phyloP scores from a whole-genome alignment of 106 monocot species.

The Agapanthus africanus region DNA sequence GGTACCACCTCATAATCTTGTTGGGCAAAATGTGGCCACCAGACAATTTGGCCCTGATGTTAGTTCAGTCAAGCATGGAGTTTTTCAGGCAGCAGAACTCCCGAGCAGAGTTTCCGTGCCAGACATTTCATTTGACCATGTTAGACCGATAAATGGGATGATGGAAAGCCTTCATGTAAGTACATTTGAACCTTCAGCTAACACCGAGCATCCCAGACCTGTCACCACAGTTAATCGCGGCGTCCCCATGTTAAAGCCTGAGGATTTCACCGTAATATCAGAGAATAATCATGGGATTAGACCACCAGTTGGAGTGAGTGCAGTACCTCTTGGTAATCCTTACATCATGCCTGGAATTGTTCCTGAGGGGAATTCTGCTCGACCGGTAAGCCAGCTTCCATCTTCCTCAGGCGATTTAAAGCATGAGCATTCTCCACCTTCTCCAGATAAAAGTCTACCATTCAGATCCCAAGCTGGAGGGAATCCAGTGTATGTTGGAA shows the following conservation, averaged over 20 bases:
- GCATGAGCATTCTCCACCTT: conserved; percentile 9
- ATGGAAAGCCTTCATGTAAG: conserved; percentile 26
- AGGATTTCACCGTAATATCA: neutral
- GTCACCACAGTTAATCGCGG: conserved; percentile 3
- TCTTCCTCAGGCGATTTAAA: conserved; percentile 7
- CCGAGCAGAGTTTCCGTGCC: conserved; percentile 9
- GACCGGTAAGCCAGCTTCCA: conserved; percentile 14
- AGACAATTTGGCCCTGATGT: conserved; percentile 20
- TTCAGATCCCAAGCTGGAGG: conserved; percentile 9
- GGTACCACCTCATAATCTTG: conserved; percentile 17
- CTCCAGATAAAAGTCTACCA: conserved; percentile 6
- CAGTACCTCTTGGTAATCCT: conserved; percentile 15
- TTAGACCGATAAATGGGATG: conserved; percentile 25
- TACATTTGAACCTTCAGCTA: conserved; percentile 16
- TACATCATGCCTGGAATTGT: conserved; percentile 7
- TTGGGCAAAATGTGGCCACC: conserved; percentile 9
- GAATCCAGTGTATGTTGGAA: neutral
- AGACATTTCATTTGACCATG: conserved; percentile 20
- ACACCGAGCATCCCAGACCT: conserved; percentile 22
- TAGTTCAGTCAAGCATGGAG: conserved; percentile 15
- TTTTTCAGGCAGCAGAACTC: conserved; percentile 18
- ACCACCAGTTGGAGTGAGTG: conserved; percentile 24
- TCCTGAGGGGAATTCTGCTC: conserved; percentile 17
- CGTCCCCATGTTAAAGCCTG: conserved; percentile 8
- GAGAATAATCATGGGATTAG: conserved; percentile 13